phyloP scores from a whole-genome alignment of 768 basidiomycete genomes.

The Boletus eberwhitei region DNA sequence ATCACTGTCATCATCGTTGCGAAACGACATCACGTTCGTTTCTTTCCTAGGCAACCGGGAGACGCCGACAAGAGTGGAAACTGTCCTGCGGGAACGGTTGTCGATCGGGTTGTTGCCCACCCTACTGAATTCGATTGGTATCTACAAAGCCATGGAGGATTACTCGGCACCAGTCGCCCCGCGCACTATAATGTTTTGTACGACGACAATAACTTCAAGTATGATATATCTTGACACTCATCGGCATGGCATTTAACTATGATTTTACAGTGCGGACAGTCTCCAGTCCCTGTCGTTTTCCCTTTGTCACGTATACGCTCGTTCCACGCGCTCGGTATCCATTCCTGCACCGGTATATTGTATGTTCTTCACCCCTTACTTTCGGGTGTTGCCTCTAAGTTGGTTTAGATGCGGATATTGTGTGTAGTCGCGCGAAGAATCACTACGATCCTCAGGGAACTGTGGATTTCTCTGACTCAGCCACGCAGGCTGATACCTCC shows the following conservation, averaged over 20 bases:
- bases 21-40: conserved; percentile 48
- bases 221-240: not conserved
- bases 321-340: conserved; percentile 76
- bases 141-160: conserved; percentile 71
- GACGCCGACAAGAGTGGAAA: conserved; percentile 70
- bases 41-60: conserved; percentile 45
- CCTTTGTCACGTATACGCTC: conserved; percentile 77
- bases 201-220: conserved; percentile 64
- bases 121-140: conserved; percentile 78
- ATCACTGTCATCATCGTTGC: conserved; percentile 81
- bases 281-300: conserved; percentile 72
- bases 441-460: conserved; percentile 67
- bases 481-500: conserved; percentile 43
- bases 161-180: conserved; percentile 72
- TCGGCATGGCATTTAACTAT: conserved; percentile 4
- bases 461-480: conserved; percentile 58
- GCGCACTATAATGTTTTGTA: conserved; percentile 48
- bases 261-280: conserved; percentile 49
- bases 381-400: not conserved
- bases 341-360: conserved; percentile 84
- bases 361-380: conserved; percentile 31
- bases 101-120: conserved; percentile 67
- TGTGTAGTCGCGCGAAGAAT: conserved; percentile 75
- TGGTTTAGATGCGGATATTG: conserved; percentile 65
- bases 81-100: conserved; percentile 73